Evolutionary conservation across 139 green algal species (phyloP).

Genomic region (Parachlorella kessleri): DNA sequence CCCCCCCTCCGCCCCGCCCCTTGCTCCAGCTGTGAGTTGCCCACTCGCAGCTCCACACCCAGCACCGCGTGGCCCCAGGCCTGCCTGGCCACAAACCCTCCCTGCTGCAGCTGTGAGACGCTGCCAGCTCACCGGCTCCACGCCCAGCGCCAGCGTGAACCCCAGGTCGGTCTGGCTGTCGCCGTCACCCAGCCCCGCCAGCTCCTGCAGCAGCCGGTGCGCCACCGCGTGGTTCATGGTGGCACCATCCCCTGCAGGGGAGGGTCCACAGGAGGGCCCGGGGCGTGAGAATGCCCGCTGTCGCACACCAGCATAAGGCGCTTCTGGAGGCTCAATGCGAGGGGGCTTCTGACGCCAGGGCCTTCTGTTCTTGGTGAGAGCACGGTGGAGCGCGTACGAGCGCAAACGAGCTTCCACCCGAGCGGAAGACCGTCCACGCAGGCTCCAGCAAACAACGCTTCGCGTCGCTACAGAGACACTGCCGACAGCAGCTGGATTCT

Average conservation of each 20-base stretch:
- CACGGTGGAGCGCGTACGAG: neutral
- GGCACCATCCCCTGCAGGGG: conserved; percentile 50
- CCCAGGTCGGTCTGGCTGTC: conserved; percentile 76
- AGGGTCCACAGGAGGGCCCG: neutral
- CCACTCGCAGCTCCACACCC: too few species aligned
- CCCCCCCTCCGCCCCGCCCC: too few species aligned
- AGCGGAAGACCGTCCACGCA: neutral
- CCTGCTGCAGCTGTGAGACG: too few species aligned
- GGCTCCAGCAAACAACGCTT: neutral
- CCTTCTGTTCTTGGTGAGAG: neutral
- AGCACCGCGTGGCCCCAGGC: too few species aligned
- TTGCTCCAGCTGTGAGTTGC: too few species aligned
- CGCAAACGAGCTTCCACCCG: neutral
- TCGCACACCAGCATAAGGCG: neutral
- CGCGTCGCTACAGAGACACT: neutral
- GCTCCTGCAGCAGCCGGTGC: conserved; percentile 61
- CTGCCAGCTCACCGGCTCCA: too few species aligned
- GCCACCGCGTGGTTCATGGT: conserved; percentile 57
- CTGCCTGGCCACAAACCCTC: too few species aligned
- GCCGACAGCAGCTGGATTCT: too few species aligned
- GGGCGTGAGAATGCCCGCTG: neutral
- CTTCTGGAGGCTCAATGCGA: neutral
- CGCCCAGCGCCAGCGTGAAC: conserved; percentile 58
- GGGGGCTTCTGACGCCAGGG: neutral
- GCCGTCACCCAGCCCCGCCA: conserved; percentile 67